phyloP scores from a whole-genome alignment of 208 protist species.

The Leishmania mexicana region DNA sequence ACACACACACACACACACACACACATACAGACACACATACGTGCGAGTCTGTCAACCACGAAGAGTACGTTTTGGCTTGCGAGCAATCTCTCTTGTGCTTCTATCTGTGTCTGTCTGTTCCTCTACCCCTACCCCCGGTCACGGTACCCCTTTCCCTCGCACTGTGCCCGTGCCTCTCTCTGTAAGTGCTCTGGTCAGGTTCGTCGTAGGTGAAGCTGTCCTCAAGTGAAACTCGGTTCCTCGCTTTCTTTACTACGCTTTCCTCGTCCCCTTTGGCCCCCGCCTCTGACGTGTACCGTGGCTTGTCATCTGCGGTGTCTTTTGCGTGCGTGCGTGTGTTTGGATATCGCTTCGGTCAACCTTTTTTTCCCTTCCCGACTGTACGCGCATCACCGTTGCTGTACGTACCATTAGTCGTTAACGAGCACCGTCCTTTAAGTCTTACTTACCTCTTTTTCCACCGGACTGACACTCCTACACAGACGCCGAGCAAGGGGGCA shows the following conservation, averaged over 20 bases:
- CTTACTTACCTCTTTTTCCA: neutral
- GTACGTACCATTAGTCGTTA: neutral
- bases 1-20: no score
- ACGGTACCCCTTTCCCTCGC: neutral
- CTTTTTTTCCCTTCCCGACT: neutral
- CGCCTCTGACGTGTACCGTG: neutral
- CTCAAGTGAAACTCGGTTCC: neutral
- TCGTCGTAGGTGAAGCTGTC: neutral
- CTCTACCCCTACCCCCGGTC: neutral
- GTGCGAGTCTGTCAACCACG: neutral
- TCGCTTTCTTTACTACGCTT: neutral
- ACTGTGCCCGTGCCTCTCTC: neutral
- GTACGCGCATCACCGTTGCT: neutral
- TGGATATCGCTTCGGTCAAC: neutral
- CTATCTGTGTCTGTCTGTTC: neutral
- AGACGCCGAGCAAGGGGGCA: neutral
- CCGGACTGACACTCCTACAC: neutral
- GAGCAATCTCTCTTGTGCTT: neutral
- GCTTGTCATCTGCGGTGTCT: neutral
- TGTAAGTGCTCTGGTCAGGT: neutral
- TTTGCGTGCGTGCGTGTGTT: neutral
- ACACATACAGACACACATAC: no score
- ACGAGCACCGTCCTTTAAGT: neutral
- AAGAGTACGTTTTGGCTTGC: neutral
- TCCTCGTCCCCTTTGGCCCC: neutral